A percentile compares a stretch with the other conserved stretches of the same genome.
These are phyloP conservation scores for Skeletonema tropicum DNA, from an alignment of 108 stramenopile species.

Conservation along the genomic window DNA sequence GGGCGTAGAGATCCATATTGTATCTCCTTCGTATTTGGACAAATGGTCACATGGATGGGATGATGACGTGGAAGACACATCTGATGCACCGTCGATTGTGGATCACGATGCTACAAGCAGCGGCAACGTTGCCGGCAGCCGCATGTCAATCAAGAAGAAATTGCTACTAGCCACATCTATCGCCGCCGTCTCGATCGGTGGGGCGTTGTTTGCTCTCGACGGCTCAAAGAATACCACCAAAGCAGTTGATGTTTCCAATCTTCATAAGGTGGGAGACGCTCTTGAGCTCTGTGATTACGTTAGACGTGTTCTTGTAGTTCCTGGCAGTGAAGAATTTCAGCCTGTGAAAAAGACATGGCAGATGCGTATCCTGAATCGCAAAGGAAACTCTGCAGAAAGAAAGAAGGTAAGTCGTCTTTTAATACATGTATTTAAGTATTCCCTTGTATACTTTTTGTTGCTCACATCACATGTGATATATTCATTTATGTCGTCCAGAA, in stretches of 20 bases:
- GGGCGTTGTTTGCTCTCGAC: not conserved
- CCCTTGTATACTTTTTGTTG: not conserved
- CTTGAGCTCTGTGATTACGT: not conserved
- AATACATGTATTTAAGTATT: too few relatives aligned
- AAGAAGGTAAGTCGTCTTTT: not conserved
- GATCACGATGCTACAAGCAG: not conserved
- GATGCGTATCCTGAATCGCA: not conserved
- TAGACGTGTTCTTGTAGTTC: slow-evolving; percentile 1
- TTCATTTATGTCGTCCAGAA: not conserved
- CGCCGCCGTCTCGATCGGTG: not conserved
- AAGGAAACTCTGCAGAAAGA: not conserved
- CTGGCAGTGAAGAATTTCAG: slow-evolving; percentile 2
- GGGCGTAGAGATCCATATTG: not conserved
- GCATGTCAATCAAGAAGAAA: not conserved
- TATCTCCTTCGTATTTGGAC: not conserved
- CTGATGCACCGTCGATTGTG: not conserved
- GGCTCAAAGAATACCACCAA: not conserved
- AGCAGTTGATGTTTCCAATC: not conserved
- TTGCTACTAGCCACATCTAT: not conserved
- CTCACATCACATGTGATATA: not conserved
- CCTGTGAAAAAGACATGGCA: not conserved
- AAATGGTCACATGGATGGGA: not conserved
- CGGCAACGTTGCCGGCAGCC: not conserved
- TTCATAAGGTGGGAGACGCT: not conserved
- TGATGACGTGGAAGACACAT: not conserved